phyloP scores from a whole-genome alignment of 176 grass and related monocot genomes.

The Alloteropsis semialata region DNA sequence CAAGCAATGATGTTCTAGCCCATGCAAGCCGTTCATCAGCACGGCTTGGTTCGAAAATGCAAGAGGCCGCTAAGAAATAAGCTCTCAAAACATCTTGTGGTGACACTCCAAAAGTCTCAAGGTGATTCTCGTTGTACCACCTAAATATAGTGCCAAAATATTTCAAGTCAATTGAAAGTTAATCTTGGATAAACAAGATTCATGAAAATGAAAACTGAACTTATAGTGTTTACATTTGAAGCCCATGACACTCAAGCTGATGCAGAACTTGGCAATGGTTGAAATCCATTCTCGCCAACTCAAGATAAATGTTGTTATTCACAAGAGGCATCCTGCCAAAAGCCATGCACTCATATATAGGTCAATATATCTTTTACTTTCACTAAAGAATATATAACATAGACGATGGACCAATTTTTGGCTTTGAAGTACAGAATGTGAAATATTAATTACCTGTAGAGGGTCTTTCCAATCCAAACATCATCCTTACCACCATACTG shows the following conservation, averaged over 20 bases:
- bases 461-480: slow-evolving; percentile 91
- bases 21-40: slow-evolving; percentile 57
- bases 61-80: slow-evolving; percentile 56
- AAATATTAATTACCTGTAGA: slow-evolving; percentile 71
- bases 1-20: slow-evolving; percentile 47
- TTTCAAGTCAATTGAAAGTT: background rate
- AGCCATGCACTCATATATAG: background rate
- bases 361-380: background rate
- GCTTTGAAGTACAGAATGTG: background rate
- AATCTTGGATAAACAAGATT: background rate
- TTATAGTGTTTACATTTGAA: slow-evolving; percentile 54
- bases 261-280: slow-evolving; percentile 76
- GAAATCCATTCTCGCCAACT: slow-evolving; percentile 75
- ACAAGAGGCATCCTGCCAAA: slow-evolving; percentile 79
- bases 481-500: slow-evolving; percentile 81
- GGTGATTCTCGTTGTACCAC: slow-evolving; percentile 58
- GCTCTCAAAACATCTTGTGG: slow-evolving; percentile 44
- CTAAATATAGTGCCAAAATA: slow-evolving; percentile 23
- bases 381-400: background rate
- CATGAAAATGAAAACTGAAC: background rate
- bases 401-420: background rate
- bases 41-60: slow-evolving; percentile 66
- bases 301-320: slow-evolving; percentile 64
- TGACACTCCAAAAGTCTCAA: slow-evolving; percentile 29
- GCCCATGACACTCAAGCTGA: slow-evolving; percentile 58